phyloP scores from a whole-genome alignment of 805 yeast species.

The Nakazawaea pomicola region DNA sequence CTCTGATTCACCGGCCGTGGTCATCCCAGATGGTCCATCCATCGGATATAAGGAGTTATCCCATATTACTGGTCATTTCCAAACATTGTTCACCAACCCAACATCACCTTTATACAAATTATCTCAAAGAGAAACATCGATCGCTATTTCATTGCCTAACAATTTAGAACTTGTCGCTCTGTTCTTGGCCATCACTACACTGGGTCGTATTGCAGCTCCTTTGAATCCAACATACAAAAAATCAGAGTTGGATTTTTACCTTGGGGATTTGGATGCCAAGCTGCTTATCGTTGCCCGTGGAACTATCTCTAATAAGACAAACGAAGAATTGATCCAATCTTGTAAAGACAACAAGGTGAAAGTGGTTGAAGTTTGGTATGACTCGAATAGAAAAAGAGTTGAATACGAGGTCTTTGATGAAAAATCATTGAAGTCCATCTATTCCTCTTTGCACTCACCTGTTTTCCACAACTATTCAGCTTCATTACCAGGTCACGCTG shows the following conservation, averaged over 20 bases:
- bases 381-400: constrained; percentile 32
- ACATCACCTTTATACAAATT: constrained; percentile 35
- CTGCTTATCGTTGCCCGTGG: constrained; percentile 57
- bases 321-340: constrained; percentile 40
- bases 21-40: constrained; percentile 42
- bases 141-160: constrained; percentile 61
- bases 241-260: constrained; percentile 58
- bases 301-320: constrained; percentile 24
- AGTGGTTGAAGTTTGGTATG: constrained; percentile 50
- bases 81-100: constrained; percentile 37
- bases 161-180: constrained; percentile 51
- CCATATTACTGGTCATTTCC: constrained; percentile 41
- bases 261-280: constrained; percentile 53
- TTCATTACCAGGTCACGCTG: constrained; percentile 36
- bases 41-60: constrained; percentile 41
- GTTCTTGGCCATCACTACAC: constrained; percentile 52
- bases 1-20: constrained; percentile 35
- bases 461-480: constrained; percentile 24
- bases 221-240: constrained; percentile 59
- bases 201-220: constrained; percentile 62
- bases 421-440: constrained; percentile 11
- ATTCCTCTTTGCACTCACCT: constrained; percentile 24
- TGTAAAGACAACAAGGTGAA: constrained; percentile 43
- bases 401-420: constrained; percentile 29
- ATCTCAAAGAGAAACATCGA: constrained; percentile 35